Percentiles rank a stretch among this genome's conserved stretches.
Conservation (phyloP, 805 yeast genomes). For the Metschnikowia henanensis region DNA sequence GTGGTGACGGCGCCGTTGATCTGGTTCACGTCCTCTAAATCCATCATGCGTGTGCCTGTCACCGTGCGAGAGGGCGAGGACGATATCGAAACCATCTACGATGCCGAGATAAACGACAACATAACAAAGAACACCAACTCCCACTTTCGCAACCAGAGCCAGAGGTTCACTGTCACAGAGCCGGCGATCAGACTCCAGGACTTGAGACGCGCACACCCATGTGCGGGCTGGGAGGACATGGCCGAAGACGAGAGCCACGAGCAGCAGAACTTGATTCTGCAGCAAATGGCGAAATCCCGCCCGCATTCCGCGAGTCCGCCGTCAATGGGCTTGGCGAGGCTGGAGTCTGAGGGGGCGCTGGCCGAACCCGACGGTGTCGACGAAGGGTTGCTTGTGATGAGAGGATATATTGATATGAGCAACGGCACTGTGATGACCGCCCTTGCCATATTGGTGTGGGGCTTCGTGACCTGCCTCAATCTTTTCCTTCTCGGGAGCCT, state of each 20-base stretch:
- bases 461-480: constrained; percentile 67
- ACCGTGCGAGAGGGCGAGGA: constrained; percentile 33
- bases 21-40: constrained; percentile 70
- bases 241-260: constrained; percentile 26
- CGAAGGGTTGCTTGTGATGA: constrained; percentile 25
- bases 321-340: neutral
- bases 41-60: constrained; percentile 60
- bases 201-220: constrained; percentile 41
- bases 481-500: constrained; percentile 61
- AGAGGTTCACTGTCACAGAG: constrained; percentile 32
- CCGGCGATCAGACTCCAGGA: constrained; percentile 43
- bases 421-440: constrained; percentile 57
- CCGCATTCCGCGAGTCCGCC: constrained; percentile 5
- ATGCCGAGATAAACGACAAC: constrained; percentile 8
- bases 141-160: constrained; percentile 2
- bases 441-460: constrained; percentile 64
- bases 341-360: constrained; percentile 12
- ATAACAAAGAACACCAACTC: constrained; percentile 6
- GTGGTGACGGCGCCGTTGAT: constrained; percentile 87
- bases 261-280: constrained; percentile 15
- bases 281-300: constrained; percentile 9
- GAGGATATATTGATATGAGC: constrained; percentile 62
- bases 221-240: constrained; percentile 40
- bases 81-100: constrained; percentile 20
- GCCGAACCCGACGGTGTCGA: constrained; percentile 12